Base-by-base conservation (phyloP, 371 early-diverging fungal species). In the Rhizopus sp. region DNA sequence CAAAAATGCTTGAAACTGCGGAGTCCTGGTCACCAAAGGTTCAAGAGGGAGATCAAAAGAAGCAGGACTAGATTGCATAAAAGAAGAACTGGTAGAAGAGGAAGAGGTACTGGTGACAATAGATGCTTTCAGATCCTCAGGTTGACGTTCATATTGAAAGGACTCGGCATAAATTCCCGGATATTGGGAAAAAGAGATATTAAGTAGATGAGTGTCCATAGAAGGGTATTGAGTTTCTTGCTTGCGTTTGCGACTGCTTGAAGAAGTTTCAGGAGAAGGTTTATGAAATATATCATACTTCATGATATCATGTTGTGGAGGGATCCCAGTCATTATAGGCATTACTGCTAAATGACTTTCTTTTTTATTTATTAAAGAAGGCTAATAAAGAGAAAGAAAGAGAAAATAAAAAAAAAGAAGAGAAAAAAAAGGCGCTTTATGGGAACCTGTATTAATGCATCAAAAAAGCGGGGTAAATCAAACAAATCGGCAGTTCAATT, bases 391-490 rank as follows among this genome's bases (percentile, higher is more conserved):
- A 10, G 9, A 17, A 39, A 37, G 33, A 35, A 35, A 23, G n/a
- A 34, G 23, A 49, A 13, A 45, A 5, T 12, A 37, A 17, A 46
- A 29, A 53, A 37, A 41, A 40, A 40, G 38, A 23, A 40, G 35
- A 31, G n/a, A 59, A 47, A 23, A 13, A 53, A 30, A 38, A 45
- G 16, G 32, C 23, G 38, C 53, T 53, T 53, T 39, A 29, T 6
- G n/a, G 6, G 15, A 40, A 17, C 15, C 40, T 53, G 41, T 38
- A 32, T 32, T 41, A 16, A 35, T 16, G 37, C 49, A 41, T 39
- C n/a, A 59, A 45, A 51, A 59, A 41, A 45, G 59, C 59, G 59
- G 59, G 59, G 59, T 59, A 59, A 59, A 59, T 57, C 58, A 57
- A 39, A 42, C 42, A 50, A 16, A 41, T 50, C 44, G 51, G 50